phyloP scores from a whole-genome alignment of 768 basidiomycete species.

The Scleroderma bovista region DNA sequence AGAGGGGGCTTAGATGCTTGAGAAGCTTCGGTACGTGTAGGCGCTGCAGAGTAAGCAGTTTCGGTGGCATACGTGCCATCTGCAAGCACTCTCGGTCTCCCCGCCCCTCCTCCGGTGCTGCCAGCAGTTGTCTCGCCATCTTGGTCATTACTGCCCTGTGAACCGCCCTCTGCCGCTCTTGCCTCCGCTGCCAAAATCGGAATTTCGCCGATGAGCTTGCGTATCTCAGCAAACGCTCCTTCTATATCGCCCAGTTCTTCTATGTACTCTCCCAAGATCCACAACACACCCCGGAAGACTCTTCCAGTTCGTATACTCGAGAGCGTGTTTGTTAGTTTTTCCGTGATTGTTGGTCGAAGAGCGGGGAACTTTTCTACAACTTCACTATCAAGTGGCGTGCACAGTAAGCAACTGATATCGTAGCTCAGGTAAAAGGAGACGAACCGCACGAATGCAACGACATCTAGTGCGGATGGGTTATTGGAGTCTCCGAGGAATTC shows the following conservation, averaged over 20 bases:
- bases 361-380: slow-evolving; percentile 97
- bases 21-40: slow-evolving; percentile 70
- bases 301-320: slow-evolving; percentile 92
- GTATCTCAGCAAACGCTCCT: slow-evolving; percentile 67
- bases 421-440: slow-evolving; percentile 19
- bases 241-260: slow-evolving; percentile 62
- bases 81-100: slow-evolving; percentile 76
- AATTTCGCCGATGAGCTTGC: slow-evolving; percentile 91
- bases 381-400: slow-evolving; percentile 45
- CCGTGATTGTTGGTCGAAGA: slow-evolving; percentile 74
- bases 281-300: slow-evolving; percentile 92
- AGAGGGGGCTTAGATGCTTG: slow-evolving; percentile 92
- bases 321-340: slow-evolving; percentile 78
- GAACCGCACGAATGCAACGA: slow-evolving; percentile 76
- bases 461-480: slow-evolving; percentile 93
- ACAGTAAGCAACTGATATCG: neutral
- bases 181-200: slow-evolving; percentile 93
- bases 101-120: slow-evolving; percentile 32
- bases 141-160: slow-evolving; percentile 41
- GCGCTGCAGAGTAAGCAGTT: slow-evolving; percentile 70
- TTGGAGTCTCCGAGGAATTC: slow-evolving; percentile 93
- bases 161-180: slow-evolving; percentile 55
- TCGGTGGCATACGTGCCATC: slow-evolving; percentile 99
- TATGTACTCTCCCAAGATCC: slow-evolving; percentile 98
- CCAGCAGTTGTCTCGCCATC: slow-evolving; percentile 32